Percentiles rank a stretch among this genome's conserved stretches.
Evolutionary conservation across 2,329 filamentous ascomycete species (phyloP).

Genomic region (Colletotrichum lindemuthianum): DNA sequence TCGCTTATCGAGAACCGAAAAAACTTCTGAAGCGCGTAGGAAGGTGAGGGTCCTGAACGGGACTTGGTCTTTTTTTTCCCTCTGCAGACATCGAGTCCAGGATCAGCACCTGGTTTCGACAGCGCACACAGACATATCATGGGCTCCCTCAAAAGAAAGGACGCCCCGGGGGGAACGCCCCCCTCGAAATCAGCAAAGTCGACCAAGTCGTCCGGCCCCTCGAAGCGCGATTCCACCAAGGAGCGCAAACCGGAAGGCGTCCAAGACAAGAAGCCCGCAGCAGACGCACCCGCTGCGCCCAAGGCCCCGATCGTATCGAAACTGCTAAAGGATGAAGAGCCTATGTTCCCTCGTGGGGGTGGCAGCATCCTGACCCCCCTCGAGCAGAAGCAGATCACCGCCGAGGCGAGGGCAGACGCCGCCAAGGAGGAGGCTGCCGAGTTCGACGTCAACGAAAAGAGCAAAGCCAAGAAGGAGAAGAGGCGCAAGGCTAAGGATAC

Average conservation of each 20-base stretch:
- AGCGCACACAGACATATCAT: constrained; percentile 50
- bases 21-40: constrained; percentile 31
- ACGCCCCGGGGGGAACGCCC: constrained; percentile 62
- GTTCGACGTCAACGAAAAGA: constrained; percentile 61
- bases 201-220: constrained; percentile 36
- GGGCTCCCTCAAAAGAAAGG: constrained; percentile 68
- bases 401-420: constrained; percentile 92
- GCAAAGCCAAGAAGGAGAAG: constrained; percentile 62
- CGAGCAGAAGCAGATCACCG: constrained; percentile 95
- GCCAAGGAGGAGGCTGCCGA: constrained; percentile 79
- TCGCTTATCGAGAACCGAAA: constrained; percentile 26
- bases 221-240: constrained; percentile 40
- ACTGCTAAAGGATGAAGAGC: constrained; percentile 79
- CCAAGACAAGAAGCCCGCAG: constrained; percentile 46
- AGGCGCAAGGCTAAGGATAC: constrained; percentile 64
- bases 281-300: constrained; percentile 40
- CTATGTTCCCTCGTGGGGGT: constrained; percentile 91
- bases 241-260: constrained; percentile 45
- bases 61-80: constrained; percentile 15
- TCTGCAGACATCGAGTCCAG: constrained; percentile 25
- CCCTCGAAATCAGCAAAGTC: constrained; percentile 60
- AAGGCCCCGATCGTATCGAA: constrained; percentile 52
- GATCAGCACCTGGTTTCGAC: constrained; percentile 28
- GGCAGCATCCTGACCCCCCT: constrained; percentile 90
- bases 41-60: constrained; percentile 20